phyloP scores from a whole-genome alignment of 176 grass and related monocot genomes.

The Lolium perenne region DNA sequence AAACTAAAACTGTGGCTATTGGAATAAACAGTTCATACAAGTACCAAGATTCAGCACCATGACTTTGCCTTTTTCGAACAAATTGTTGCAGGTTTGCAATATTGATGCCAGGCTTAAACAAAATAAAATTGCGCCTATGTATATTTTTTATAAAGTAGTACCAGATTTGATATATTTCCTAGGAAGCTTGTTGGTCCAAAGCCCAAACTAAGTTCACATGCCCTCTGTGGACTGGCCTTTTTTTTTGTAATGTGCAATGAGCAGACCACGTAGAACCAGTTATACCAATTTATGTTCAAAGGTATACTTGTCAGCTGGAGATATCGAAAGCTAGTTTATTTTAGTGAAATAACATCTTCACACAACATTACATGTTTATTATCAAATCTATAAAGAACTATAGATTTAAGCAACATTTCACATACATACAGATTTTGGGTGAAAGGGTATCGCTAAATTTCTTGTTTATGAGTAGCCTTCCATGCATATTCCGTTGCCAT shows the following conservation, averaged over 20 bases:
- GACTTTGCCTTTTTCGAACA: not conserved
- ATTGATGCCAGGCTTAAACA: not conserved
- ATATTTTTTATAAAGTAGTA: not conserved
- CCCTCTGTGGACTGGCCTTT: not conserved
- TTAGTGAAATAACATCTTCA: not conserved
- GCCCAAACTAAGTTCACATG: not conserved
- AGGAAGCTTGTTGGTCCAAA: not conserved
- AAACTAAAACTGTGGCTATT: slow-evolving; percentile 15
- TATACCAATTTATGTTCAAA: slow-evolving; percentile 1
- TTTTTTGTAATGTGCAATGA: slow-evolving; percentile 15
- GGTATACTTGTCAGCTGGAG: not conserved
- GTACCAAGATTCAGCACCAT: not conserved
- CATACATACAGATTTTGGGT: not conserved
- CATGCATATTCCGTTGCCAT: not conserved
- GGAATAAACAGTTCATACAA: slow-evolving; percentile 17
- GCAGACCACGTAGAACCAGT: not conserved
- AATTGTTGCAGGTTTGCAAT: not conserved
- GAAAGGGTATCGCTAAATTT: not conserved
- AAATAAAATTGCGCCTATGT: slow-evolving; percentile 7
- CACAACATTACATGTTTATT: not conserved
- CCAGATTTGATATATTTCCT: slow-evolving; percentile 15
- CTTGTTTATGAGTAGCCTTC: not conserved
- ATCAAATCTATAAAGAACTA: not conserved
- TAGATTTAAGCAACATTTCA: not conserved
- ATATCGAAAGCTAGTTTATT: slow-evolving; percentile 1